Percentiles rank a stretch among this genome's conserved stretches.
Evolutionary conservation across 371 early-diverging fungal genomes (phyloP).

Genomic region (Actinomortierella ambigua): DNA sequence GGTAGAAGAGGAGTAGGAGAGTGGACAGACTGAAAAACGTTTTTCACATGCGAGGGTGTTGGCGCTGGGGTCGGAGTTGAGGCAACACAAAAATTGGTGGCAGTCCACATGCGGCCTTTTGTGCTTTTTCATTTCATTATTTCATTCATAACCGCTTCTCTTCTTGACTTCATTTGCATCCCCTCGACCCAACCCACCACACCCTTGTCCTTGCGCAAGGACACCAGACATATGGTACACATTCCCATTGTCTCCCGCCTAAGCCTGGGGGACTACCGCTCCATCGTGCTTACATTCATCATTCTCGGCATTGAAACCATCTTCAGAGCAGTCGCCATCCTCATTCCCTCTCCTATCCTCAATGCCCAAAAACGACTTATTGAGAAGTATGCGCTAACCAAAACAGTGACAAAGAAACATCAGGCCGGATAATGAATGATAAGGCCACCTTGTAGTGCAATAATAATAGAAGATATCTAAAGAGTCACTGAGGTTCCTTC

Average conservation of each 20-base stretch:
- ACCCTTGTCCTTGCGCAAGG: too few relatives aligned
- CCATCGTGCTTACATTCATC: slow-evolving; percentile 63
- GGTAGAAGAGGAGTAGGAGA: too few relatives aligned
- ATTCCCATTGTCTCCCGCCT: slow-evolving; percentile 39
- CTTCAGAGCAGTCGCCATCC: slow-evolving; percentile 65
- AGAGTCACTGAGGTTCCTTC: slow-evolving; percentile 1
- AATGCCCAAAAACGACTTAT: slow-evolving; percentile 48
- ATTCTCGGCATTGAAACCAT: slow-evolving; percentile 72
- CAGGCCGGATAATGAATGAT: neutral
- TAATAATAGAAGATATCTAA: too few relatives aligned
- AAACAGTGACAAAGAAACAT: neutral
- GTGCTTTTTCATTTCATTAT: too few relatives aligned
- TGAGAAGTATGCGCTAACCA: slow-evolving; percentile 40
- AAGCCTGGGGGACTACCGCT: slow-evolving; percentile 54
- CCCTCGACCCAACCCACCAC: too few relatives aligned
- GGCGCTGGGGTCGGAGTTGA: too few relatives aligned
- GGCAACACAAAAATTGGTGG: too few relatives aligned
- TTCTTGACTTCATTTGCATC: too few relatives aligned
- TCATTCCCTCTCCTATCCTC: slow-evolving; percentile 63
- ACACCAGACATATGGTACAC: slow-evolving; percentile 15
- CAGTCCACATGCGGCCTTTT: too few relatives aligned
- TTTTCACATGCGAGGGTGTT: too few relatives aligned
- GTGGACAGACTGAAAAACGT: too few relatives aligned
- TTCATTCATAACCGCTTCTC: too few relatives aligned
- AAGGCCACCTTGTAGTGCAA: slow-evolving; percentile 2